Evolutionary conservation across 257 asterid genomes (phyloP).

Genomic region (Penstemon davidsonii): DNA sequence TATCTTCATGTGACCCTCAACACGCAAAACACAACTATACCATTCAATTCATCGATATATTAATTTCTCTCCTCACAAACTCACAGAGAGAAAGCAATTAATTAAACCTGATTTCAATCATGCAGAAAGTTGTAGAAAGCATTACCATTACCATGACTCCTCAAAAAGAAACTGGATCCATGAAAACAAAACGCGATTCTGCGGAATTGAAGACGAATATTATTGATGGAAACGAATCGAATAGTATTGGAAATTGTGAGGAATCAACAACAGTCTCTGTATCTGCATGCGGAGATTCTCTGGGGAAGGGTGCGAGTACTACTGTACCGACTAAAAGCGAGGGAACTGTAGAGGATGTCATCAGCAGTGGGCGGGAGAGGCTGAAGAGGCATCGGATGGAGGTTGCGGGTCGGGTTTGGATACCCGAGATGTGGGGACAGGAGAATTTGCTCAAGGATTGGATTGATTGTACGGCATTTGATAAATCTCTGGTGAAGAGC

Average conservation of each 20-base stretch:
- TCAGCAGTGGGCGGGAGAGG: conserved; percentile 60
- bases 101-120: conserved; percentile 5
- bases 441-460: conserved; percentile 74
- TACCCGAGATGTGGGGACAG: conserved; percentile 92
- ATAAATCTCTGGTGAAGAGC: conserved; percentile 49
- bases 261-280: neutral
- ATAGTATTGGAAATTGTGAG: neutral
- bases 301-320: neutral
- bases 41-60: neutral
- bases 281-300: neutral
- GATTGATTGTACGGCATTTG: conserved; percentile 73
- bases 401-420: conserved; percentile 85
- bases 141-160: conserved; percentile 21
- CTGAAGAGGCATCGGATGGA: conserved; percentile 77
- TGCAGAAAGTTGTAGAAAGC: conserved; percentile 14
- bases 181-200: neutral
- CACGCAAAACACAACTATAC: neutral
- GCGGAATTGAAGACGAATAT: neutral
- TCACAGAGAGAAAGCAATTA: neutral
- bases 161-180: neutral
- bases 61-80: neutral
- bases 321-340: conserved; percentile 11
- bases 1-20: too few species aligned
- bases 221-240: too few species aligned
- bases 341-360: conserved; percentile 14